These are phyloP conservation scores for Mycena polygramma DNA, from an alignment of 768 basidiomycete species.

Conservation along the genomic window DNA sequence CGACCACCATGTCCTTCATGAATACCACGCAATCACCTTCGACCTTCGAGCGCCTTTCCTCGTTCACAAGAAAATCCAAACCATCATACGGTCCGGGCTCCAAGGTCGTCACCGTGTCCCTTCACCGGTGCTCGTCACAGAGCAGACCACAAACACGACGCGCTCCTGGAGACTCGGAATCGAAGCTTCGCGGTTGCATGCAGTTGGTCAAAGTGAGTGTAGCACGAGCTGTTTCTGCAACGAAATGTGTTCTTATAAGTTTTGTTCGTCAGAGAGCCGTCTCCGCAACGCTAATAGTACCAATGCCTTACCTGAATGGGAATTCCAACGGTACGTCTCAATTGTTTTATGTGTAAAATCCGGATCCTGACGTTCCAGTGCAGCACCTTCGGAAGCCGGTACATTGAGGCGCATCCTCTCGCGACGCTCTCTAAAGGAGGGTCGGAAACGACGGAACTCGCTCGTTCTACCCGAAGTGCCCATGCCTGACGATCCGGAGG, in stretches of 20 bases:
- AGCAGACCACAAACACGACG: not conserved
- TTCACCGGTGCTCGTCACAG: not conserved
- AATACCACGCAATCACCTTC: too few species aligned
- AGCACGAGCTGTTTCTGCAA: not conserved
- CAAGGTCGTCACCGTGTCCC: not conserved
- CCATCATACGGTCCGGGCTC: not conserved
- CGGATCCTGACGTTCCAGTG: not conserved
- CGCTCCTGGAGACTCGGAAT: not conserved
- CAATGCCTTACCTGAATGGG: constrained; percentile 8
- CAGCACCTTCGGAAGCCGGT: not conserved
- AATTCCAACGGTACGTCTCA: not conserved
- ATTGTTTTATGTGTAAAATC: not conserved
- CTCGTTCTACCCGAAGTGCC: constrained; percentile 19
- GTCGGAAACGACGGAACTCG: constrained; percentile 15
- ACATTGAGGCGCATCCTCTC: constrained; percentile 1
- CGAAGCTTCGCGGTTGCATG: too few species aligned
- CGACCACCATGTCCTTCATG: not conserved
- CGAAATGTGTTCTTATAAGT: not conserved
- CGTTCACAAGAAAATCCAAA: not conserved
- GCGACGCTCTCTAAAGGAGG: not conserved
- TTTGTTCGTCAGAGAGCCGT: constrained; percentile 12
- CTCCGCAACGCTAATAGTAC: constrained; percentile 6
- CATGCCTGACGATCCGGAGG: not conserved
- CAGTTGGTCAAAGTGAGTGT: constrained; percentile 10
- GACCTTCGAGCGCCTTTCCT: too few species aligned